A percentile compares a stretch with the other conserved stretches of the same genome.
Evolutionary conservation across 2,329 filamentous ascomycete species (phyloP).

Genomic region (Pseudocercospora eumusae): DNA sequence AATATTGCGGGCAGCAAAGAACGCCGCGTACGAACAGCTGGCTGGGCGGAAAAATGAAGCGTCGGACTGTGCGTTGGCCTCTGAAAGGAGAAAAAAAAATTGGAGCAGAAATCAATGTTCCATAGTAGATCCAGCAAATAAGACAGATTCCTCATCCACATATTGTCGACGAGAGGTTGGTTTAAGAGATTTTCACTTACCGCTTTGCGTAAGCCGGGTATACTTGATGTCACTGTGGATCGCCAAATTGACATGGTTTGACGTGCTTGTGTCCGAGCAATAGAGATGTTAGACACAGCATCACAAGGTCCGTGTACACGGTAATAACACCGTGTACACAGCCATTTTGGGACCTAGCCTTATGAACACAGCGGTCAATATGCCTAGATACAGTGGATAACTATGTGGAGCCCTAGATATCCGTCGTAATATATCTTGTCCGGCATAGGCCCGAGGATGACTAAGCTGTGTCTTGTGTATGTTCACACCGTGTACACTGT

Average conservation of each 20-base stretch:
- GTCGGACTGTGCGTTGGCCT: background rate
- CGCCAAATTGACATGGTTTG: background rate
- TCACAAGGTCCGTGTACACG: too few species aligned
- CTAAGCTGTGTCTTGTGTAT: too few species aligned
- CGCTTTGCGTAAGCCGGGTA: slow-evolving; percentile 7
- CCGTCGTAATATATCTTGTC: too few species aligned
- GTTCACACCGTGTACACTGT: too few species aligned
- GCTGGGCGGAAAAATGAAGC: too few species aligned
- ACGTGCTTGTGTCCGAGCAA: slow-evolving; percentile 10
- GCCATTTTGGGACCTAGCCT: too few species aligned
- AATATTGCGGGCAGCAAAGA: background rate
- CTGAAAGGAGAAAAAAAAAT: background rate
- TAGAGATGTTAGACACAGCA: too few species aligned
- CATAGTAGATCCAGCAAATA: background rate
- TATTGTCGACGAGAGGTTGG: background rate
- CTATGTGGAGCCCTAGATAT: too few species aligned
- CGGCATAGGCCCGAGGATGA: too few species aligned
- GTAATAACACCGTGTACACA: too few species aligned
- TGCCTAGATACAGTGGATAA: too few species aligned
- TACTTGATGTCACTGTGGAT: slow-evolving; percentile 1
- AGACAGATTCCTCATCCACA: background rate
- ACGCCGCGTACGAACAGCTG: background rate
- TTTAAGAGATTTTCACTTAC: slow-evolving; percentile 6
- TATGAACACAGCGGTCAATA: too few species aligned
- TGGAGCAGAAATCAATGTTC: background rate